Percentiles rank a stretch among this genome's conserved stretches.
phyloP scores from a whole-genome alignment of 345 rosid species.

The Eucalyptus regnans region DNA sequence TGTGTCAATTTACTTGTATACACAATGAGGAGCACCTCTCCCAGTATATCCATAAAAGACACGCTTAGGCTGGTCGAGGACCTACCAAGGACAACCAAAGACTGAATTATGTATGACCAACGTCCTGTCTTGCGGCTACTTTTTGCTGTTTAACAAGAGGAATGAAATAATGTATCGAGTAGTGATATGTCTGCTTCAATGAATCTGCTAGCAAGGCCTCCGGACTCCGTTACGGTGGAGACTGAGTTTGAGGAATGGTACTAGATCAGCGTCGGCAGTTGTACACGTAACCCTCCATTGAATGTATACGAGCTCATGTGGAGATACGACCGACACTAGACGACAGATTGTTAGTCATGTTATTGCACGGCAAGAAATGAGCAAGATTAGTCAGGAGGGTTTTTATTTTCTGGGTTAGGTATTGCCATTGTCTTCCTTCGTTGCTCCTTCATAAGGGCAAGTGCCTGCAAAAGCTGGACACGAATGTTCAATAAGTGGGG shows the following conservation, averaged over 20 bases:
- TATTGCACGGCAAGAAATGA: not conserved
- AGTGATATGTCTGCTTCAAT: not conserved
- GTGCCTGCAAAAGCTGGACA: not conserved
- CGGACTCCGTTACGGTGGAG: not conserved
- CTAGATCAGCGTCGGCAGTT: not conserved
- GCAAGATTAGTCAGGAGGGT: not conserved
- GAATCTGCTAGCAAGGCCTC: not conserved
- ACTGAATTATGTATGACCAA: not conserved
- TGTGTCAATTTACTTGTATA: not conserved
- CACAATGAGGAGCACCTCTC: not conserved
- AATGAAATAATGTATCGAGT: not conserved
- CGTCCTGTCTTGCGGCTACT: not conserved
- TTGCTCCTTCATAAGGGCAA: not conserved
- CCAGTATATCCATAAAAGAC: not conserved
- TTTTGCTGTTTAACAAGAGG: not conserved
- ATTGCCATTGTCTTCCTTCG: not conserved
- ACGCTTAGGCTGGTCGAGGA: not conserved
- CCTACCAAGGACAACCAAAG: not conserved
- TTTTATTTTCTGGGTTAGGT: not conserved
- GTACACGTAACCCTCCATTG: not conserved
- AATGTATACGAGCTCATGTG: not conserved
- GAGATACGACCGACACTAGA: not conserved
- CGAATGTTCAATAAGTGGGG: not conserved
- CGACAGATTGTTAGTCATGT: not conserved
- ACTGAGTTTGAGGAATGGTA: not conserved